Conservation (phyloP, 1,284 basidiomycete genomes). For the Laetiporus sulphureus region DNA sequence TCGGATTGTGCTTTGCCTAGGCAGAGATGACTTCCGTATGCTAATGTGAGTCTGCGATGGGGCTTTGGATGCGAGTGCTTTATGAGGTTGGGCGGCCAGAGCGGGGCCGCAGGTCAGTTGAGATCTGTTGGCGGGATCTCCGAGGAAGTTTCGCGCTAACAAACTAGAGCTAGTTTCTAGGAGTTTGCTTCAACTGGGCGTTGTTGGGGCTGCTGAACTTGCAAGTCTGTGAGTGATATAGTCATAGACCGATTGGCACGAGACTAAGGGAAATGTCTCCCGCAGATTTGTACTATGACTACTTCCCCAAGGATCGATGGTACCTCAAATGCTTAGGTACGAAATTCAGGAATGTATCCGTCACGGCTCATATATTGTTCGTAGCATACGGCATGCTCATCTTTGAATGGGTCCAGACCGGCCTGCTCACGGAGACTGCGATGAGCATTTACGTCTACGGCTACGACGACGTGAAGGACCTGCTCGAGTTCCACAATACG, state of each 20-base stretch:
- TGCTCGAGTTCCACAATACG: slow-evolving; percentile 5
- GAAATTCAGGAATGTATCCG: background rate
- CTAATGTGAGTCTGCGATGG: too few relatives aligned
- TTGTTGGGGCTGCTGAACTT: slow-evolving; percentile 2
- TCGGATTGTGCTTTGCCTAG: too few relatives aligned
- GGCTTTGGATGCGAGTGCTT: too few relatives aligned
- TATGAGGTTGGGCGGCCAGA: too few relatives aligned
- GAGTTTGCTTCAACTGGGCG: slow-evolving; percentile 5
- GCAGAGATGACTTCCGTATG: too few relatives aligned
- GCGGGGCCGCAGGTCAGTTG: too few relatives aligned
- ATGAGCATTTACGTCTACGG: slow-evolving; percentile 9
- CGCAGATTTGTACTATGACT: slow-evolving; percentile 8
- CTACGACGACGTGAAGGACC: slow-evolving; percentile 8
- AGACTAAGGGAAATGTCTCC: background rate
- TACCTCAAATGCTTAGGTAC: slow-evolving; percentile 5
- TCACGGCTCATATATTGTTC: background rate
- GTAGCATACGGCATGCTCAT: slow-evolving; percentile 12
- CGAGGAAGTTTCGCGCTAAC: too few relatives aligned
- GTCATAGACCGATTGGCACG: background rate
- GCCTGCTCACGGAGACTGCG: slow-evolving; percentile 6
- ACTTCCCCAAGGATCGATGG: slow-evolving; percentile 5
- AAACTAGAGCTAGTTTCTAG: too few relatives aligned
- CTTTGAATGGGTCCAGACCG: slow-evolving; percentile 11
- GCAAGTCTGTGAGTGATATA: slow-evolving; percentile 5
- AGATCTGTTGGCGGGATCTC: too few relatives aligned